A percentile compares a stretch with the other conserved stretches of the same genome.
Conservation (phyloP, 179 eudicot genomes). For the Camellia oleifera region DNA sequence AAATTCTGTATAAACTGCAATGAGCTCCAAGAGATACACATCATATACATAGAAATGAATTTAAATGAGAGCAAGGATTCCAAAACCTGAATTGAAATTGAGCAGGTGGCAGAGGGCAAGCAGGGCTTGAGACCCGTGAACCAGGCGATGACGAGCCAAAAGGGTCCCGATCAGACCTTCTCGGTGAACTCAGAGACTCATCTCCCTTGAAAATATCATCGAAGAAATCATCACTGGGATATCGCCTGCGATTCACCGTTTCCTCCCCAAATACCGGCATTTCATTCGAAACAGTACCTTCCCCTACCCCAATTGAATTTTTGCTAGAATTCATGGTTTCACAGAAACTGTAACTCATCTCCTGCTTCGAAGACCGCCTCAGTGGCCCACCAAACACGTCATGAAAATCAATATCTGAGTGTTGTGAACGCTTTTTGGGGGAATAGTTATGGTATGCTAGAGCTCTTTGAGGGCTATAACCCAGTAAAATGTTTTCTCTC, state of each 20-base stretch:
- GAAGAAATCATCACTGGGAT: constrained; percentile 60
- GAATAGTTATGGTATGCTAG: constrained; percentile 14
- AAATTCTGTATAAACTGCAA: background rate
- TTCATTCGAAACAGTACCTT: constrained; percentile 28
- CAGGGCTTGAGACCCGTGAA: constrained; percentile 60
- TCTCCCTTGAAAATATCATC: constrained; percentile 82
- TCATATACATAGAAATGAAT: background rate
- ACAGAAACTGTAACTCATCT: constrained; percentile 32
- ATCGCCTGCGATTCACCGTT: constrained; percentile 33
- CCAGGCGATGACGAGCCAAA: constrained; percentile 49
- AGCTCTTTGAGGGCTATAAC: constrained; percentile 15
- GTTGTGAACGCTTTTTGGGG: constrained; percentile 7
- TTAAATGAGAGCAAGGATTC: background rate
- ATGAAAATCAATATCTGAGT: constrained; percentile 63
- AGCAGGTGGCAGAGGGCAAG: constrained; percentile 44
- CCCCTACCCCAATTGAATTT: background rate
- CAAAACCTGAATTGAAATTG: constrained; percentile 67
- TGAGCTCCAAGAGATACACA: background rate
- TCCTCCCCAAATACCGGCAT: constrained; percentile 77
- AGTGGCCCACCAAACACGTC: constrained; percentile 99
- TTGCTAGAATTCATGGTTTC: constrained; percentile 16
- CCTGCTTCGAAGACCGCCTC: constrained; percentile 54
- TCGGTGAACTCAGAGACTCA: constrained; percentile 51
- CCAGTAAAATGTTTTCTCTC: constrained; percentile 16
- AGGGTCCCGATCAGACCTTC: constrained; percentile 34